Base-by-base conservation (phyloP, 352 stramenopile species). In the Phytophthora palmivora region DNA sequence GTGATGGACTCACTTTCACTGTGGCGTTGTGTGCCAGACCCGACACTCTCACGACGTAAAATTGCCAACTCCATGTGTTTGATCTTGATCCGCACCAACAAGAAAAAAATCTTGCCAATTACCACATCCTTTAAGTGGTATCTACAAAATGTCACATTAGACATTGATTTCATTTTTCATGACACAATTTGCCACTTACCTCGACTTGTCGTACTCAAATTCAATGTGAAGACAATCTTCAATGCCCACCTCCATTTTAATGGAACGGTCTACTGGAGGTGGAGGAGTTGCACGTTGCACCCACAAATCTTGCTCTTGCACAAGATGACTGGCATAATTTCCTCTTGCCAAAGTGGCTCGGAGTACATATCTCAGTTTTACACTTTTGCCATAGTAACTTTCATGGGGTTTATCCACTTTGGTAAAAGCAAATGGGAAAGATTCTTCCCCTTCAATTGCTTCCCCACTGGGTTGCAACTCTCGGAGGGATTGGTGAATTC, bases 191-290 rank as follows among this genome's bases (percentile, higher is more conserved):
- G 6, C n/a, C 43, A 24, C 51, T 41, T 98, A 99, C 63, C 89
- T 92, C 43, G 92, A 87, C 62, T 97, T 98, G 68, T 99, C 90
- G 77, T 98, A 99, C 72, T 99, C 92, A 69, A 99, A 99, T 85
- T 99, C 97, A 72, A 99, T 98, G 68, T 99, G 98, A 24, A 99
- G 85, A 82, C 97, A 99, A 53, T 99, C 97, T 81, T 99, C 97
- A 70, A 99, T 99, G 15, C 98, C 98, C 26, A 98, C 92, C 60
- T 99, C 97, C 96, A 99, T 98, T 78, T 99, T 98, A 56, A 99
- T 98, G 12, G 91, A 82, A 63, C 95, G 89, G 72, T 97, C 95
- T 52, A 96, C 68, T 32, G 84, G 76, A 8, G 95, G 94, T 51
- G 78, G 62, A 0, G 55, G 44, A 9, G 57, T 69, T 2, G 92